Evolutionary conservation across 2,329 filamentous ascomycete species (phyloP).

Genomic region (Xylariaceae sp.): DNA sequence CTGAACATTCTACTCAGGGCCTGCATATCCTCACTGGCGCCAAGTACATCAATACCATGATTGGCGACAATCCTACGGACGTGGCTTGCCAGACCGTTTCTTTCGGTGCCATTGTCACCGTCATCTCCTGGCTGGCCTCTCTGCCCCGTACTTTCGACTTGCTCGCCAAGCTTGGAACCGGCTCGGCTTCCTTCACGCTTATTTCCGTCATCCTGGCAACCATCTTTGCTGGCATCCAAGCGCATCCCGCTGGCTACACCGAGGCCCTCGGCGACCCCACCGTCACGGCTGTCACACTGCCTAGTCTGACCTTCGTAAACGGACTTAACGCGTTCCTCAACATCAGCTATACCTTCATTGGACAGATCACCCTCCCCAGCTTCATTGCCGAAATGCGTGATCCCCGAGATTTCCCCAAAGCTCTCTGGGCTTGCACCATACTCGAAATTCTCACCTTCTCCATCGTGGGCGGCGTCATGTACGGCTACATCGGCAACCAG

Average conservation of each 20-base stretch:
- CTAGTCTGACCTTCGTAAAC: conserved; percentile 69
- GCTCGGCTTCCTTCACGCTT: conserved; percentile 82
- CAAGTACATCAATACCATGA: conserved; percentile 87
- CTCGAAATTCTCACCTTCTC: conserved; percentile 82
- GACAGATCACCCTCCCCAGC: conserved; percentile 85
- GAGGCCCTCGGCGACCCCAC: conserved; percentile 50
- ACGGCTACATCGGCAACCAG: conserved; percentile 81
- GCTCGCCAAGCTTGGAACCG: conserved; percentile 69
- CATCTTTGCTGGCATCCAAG: conserved; percentile 71
- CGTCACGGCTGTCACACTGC: conserved; percentile 59
- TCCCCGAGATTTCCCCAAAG: conserved; percentile 81
- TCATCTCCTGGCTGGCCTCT: conserved; percentile 72
- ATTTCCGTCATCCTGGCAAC: conserved; percentile 78
- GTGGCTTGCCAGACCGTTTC: conserved; percentile 66
- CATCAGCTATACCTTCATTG: conserved; percentile 94
- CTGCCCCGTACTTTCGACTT: conserved; percentile 79
- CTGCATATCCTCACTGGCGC: conserved; percentile 79
- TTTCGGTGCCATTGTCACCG: conserved; percentile 66
- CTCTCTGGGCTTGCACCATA: conserved; percentile 83
- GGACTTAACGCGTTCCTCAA: conserved; percentile 88
- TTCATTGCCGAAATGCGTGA: conserved; percentile 93
- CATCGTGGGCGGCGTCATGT: conserved; percentile 71
- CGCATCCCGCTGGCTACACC: conserved; percentile 62
- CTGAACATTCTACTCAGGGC: conserved; percentile 38
- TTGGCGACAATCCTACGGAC: conserved; percentile 50